Conservation (phyloP, 31 red algal genomes). For the Odonthalia washingtoniensis region DNA sequence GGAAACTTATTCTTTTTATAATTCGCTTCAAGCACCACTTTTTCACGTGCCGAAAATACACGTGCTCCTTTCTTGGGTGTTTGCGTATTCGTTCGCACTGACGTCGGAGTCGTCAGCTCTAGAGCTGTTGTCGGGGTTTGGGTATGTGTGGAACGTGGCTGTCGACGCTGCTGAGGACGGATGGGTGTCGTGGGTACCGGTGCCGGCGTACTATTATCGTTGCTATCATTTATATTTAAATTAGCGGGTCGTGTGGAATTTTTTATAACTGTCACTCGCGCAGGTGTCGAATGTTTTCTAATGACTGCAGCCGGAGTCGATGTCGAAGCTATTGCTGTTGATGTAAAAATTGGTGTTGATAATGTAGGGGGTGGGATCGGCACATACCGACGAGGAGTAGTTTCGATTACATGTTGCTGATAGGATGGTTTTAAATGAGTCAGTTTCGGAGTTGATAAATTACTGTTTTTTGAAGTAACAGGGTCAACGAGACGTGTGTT, state of each 20-base stretch:
- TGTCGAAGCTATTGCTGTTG: not conserved
- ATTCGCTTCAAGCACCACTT: slow-evolving; percentile 61
- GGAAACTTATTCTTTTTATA: slow-evolving; percentile 77
- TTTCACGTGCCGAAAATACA: slow-evolving; percentile 70
- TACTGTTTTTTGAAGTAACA: not conserved
- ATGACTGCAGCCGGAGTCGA: not conserved
- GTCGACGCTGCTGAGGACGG: slow-evolving; percentile 8
- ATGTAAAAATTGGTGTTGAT: not conserved
- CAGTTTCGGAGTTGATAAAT: not conserved
- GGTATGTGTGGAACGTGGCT: too few species aligned
- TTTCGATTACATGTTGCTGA: not conserved
- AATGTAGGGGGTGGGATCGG: not conserved
- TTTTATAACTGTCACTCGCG: not conserved
- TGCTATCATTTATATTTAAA: not conserved
- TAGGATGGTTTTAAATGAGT: too few species aligned
- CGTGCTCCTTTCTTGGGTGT: slow-evolving; percentile 59
- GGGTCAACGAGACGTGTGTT: not conserved
- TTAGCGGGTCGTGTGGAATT: not conserved
- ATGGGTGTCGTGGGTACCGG: not conserved
- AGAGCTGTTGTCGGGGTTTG: too few species aligned
- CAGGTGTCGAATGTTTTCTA: not conserved
- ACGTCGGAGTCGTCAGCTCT: not conserved
- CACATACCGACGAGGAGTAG: too few species aligned
- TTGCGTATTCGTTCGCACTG: not conserved
- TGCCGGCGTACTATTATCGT: not conserved